Conservation (phyloP, 805 yeast genomes). For the Candida awuae region DNA sequence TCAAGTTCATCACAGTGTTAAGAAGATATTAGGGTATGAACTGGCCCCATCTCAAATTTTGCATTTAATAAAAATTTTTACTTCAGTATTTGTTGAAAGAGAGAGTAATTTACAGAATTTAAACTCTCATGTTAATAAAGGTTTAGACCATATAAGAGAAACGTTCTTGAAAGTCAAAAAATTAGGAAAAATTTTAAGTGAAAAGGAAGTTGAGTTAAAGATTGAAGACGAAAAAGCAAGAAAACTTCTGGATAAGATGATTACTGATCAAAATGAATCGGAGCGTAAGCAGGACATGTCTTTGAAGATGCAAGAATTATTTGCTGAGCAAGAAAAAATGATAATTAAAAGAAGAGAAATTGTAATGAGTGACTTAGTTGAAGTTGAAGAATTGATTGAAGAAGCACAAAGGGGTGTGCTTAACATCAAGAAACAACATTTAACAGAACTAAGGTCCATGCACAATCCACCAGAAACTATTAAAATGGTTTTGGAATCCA, state of each 20-base stretch:
- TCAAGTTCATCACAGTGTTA: slow-evolving; percentile 33
- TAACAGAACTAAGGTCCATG: slow-evolving; percentile 86
- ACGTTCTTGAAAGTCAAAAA: slow-evolving; percentile 66
- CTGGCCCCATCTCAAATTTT: slow-evolving; percentile 50
- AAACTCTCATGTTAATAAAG: slow-evolving; percentile 65
- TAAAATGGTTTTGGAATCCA: slow-evolving; percentile 78
- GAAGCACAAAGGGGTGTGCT: slow-evolving; percentile 89
- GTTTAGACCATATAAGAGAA: slow-evolving; percentile 67
- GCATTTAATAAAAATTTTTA: slow-evolving; percentile 40
- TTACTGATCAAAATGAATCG: slow-evolving; percentile 82
- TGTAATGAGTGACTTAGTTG: slow-evolving; percentile 58
- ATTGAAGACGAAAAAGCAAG: slow-evolving; percentile 63
- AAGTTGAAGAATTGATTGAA: slow-evolving; percentile 74
- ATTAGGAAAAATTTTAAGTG: slow-evolving; percentile 45
- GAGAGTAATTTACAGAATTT: slow-evolving; percentile 47
- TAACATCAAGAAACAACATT: slow-evolving; percentile 84
- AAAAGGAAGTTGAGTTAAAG: slow-evolving; percentile 41
- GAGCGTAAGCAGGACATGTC: slow-evolving; percentile 87
- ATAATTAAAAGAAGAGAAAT: slow-evolving; percentile 43
- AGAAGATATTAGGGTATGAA: not conserved
- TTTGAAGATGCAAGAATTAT: slow-evolving; percentile 59
- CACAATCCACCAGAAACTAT: slow-evolving; percentile 84
- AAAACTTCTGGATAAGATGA: slow-evolving; percentile 63
- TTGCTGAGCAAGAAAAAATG: slow-evolving; percentile 57
- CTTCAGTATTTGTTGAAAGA: slow-evolving; percentile 33